Evolutionary conservation across 2,329 filamentous ascomycete genomes (phyloP), one percentile per base, ranked within the genome.

Genomic region (Tolypocladium capitatum): DNA sequence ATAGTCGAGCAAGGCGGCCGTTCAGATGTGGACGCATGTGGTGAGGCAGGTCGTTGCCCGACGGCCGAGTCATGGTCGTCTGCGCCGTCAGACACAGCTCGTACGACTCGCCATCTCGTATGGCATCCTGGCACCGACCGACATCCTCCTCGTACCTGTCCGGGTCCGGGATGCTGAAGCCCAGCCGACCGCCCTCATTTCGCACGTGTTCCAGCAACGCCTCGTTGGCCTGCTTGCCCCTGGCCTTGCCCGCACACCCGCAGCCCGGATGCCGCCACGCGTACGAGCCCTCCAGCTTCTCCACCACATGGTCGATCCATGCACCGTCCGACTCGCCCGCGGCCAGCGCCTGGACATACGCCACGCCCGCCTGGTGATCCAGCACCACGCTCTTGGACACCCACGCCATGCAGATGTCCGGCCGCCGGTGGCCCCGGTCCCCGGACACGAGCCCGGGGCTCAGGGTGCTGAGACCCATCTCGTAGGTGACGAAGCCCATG

Each of bases 401-500:
- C 75, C 88, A 92, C 1, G 80, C 74, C 50, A 94, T 78, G 58
- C 80, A 85, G 21, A 91, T 68, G 60, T 94, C 88, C 0, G 86
- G 82, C 11, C 76, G 69, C 34, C 63, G 56, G 48, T 73, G 66
- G 2, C 59, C 58, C 11, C 63, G 54, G 4, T 56, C 46, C 1
- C 49, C 51, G 0, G 60, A 48, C 0, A 65, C 55, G 27, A 59
- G 51, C 0, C 57, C 59, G 5, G 60, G 56, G 35, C 60, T 64
- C 5, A 67, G 51, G 0, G 60, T 60, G 28, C 62, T 56, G 1
- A 94, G 68, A 0, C 87, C 86, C 60, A 89, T 79, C 62, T 95
- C 89, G 51, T 95, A 94, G 0, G 86, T 88, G 45, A 88, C 75
- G 57, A 84, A 94, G 0, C 89, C 89, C 66, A 94, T 79, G 50